Base-by-base conservation (phyloP, 2,329 filamentous ascomycete species). In the Neopestalotiopsis rosae region DNA sequence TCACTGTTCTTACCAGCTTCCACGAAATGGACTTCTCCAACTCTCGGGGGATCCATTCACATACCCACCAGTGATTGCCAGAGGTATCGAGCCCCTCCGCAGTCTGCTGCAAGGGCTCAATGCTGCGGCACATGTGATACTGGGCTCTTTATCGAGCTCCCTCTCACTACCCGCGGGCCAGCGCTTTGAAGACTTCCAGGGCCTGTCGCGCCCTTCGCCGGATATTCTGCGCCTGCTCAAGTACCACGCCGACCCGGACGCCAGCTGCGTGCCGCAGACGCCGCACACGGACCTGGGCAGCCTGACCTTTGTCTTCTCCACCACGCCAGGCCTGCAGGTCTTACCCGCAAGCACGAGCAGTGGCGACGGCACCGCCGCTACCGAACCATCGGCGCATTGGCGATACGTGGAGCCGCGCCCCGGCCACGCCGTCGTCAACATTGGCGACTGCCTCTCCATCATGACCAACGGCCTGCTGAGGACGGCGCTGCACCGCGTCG, bases 11-110 rank as follows among this genome's bases (percentile, higher is more conserved):
- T 14, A 2, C 9, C 40, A 67, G 66, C 28, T 67, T 3, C 66
- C 66, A 49, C 40, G 66, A 5, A 52, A 67, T 28, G 66, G 57
- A 17, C 56, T 67, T 12, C 32, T 67, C 7, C 57, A 62, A 24
- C 58, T 67, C 20, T n/a, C 34, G 2, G 7, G 32, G 12, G 45
- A 17, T 40, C 65, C 56, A 10, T 67, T 67, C 32, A 14, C 65
- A 17, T 52, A 61, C 45, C 65, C 65, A 2, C 40, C 65, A 30
- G 30, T 62, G 12, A 20, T 52, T 24, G 57, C 38, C 9, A 20
- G 20, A 17, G 34, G 42, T 28, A 59, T 67, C n/a, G 17, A 1
- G 5, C 1, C 24, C 14, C 57, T 67, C 7, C 28, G 24, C n/a
- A 38, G 56, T 7, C 12, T 62, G 7, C 4, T 67, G 6, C 10